Percentiles rank a stretch among this genome's conserved stretches.
phyloP scores from a whole-genome alignment of 768 basidiomycete genomes.

The Amanita rimosa region DNA sequence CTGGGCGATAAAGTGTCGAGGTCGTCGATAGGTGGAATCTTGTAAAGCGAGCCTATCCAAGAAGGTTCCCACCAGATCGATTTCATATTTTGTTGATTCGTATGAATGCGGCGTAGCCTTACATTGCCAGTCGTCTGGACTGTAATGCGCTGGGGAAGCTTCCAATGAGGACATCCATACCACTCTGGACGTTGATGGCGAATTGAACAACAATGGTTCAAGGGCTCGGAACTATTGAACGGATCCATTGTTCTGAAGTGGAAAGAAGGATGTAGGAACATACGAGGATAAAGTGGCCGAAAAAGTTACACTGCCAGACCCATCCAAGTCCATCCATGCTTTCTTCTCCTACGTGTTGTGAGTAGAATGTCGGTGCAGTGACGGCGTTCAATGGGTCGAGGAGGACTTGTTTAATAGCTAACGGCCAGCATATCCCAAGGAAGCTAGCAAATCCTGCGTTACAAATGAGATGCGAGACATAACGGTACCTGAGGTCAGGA shows the following conservation, averaged over 20 bases:
- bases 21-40: slow-evolving; percentile 13
- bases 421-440: slow-evolving; percentile 37
- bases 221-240: slow-evolving; percentile 51
- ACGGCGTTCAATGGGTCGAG: slow-evolving; percentile 32
- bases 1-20: slow-evolving; percentile 53
- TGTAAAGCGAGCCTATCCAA: slow-evolving; percentile 37
- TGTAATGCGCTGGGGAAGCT: slow-evolving; percentile 40
- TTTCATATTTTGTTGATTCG: slow-evolving; percentile 65
- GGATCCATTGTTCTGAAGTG: neutral
- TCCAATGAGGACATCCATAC: slow-evolving; percentile 76
- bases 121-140: slow-evolving; percentile 64
- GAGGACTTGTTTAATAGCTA: slow-evolving; percentile 35
- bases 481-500: slow-evolving; percentile 79
- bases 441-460: slow-evolving; percentile 71
- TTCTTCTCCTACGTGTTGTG: slow-evolving; percentile 45
- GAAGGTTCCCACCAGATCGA: slow-evolving; percentile 49
- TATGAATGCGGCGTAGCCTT: slow-evolving; percentile 51
- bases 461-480: slow-evolving; percentile 70
- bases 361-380: slow-evolving; percentile 43
- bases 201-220: slow-evolving; percentile 37
- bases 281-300: slow-evolving; percentile 72
- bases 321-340: slow-evolving; percentile 65
- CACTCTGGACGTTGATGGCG: slow-evolving; percentile 43
- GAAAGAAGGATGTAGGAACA: slow-evolving; percentile 15
- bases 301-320: slow-evolving; percentile 81